Base-by-base conservation (phyloP, 2,329 filamentous ascomycete genomes). In the Claviceps quebecensis region DNA sequence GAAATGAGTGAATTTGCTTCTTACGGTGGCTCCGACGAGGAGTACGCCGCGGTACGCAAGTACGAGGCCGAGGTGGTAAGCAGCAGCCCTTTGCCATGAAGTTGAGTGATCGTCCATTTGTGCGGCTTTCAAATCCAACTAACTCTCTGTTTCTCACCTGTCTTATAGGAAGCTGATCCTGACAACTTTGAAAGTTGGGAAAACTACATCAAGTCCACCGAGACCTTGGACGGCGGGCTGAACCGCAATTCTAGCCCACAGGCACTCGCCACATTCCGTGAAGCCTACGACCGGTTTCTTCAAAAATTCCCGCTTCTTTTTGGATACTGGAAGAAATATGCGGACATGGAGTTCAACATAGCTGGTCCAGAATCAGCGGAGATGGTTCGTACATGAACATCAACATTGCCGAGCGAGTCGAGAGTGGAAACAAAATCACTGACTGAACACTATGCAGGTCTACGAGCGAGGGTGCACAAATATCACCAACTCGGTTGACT, bases 291-390 rank as follows among this genome's bases (percentile, higher is more conserved):
- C 66, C 81, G 86, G 47, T 94, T 98, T 64, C 83, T 98, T 22
- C 80, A 87, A 55, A 96, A 95, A 64, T 98, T 96, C 58, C 93
- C 93, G 2, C 77, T 97, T 11, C 80, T 97, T 40, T 98, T 97
- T 62, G 93, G 91, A 49, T 98, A 97, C 72, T 98, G 93, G 93
- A 97, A 97, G 74, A 97, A 96, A 67, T 98, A 97, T 76, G 93
- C 93, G 63, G 91, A 97, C 62, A 77, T 95, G 56, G 93, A 98
- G 64, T 98, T 98, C 71, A 89, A 89, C 48, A 95, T 98, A 57
- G 89, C 89, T 4, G 93, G 93, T 17, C 94, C 93, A 5, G 93
- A 98, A 72, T 91, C 91, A 44, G 93, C 93, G 50, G 93, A 97
- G 68, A 94, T 96, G 86, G 89, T 95, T 67, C 62, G 77, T 56